A percentile compares a stretch with the other conserved stretches of the same genome.
phyloP scores from a whole-genome alignment of 805 yeast genomes.

The Gaillardinia entomophila region DNA sequence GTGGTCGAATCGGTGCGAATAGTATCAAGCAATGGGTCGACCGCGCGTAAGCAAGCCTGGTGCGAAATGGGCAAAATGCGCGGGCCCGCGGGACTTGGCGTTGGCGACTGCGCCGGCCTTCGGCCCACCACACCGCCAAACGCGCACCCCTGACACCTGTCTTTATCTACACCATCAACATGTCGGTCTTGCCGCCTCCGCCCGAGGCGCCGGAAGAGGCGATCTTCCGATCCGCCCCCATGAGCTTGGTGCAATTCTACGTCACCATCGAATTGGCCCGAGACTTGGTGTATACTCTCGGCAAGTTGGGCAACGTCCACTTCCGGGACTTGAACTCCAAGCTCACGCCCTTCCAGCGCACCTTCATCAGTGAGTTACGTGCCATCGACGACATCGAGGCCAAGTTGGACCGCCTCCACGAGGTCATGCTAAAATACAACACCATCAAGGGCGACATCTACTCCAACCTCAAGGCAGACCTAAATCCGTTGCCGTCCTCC shows the following conservation, averaged over 20 bases:
- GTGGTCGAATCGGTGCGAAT: too few relatives aligned
- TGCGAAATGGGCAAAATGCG: neutral
- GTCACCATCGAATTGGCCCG: conserved; percentile 83
- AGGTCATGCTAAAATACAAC: conserved; percentile 24
- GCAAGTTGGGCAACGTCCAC: conserved; percentile 81
- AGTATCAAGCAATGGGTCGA: neutral
- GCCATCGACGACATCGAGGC: conserved; percentile 27
- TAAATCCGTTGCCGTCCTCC: conserved; percentile 34
- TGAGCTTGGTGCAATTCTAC: conserved; percentile 44
- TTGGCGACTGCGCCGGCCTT: neutral
- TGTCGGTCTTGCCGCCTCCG: neutral
- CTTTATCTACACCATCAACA: too few relatives aligned
- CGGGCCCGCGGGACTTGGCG: neutral
- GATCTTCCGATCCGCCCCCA: conserved; percentile 42
- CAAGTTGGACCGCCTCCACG: conserved; percentile 21
- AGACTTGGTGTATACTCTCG: conserved; percentile 79
- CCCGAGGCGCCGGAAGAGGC: conserved; percentile 19
- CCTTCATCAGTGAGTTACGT: conserved; percentile 38
- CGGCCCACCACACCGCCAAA: neutral
- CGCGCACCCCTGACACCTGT: too few relatives aligned
- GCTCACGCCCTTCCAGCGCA: conserved; percentile 41
- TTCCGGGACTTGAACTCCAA: conserved; percentile 69
- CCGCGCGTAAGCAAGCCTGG: neutral
- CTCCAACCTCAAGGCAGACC: conserved; percentile 42
- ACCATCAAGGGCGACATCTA: conserved; percentile 19